These are phyloP conservation scores for Aspergillus japonicus DNA, from an alignment of 2,329 filamentous ascomycete species.

Conservation along the genomic window DNA sequence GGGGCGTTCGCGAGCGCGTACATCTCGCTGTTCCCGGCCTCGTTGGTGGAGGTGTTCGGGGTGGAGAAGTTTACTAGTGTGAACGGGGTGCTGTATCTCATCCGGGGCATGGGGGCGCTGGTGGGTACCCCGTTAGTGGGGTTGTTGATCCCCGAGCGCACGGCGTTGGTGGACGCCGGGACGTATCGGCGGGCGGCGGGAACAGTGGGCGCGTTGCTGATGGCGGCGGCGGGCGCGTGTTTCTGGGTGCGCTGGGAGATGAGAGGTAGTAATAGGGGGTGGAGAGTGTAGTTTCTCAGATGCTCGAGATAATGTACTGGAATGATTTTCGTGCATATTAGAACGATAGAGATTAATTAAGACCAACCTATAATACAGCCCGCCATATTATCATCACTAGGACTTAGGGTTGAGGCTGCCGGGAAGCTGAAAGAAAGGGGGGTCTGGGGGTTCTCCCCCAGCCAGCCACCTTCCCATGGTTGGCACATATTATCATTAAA, in stretches of 20 bases:
- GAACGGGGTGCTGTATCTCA: conserved; percentile 40
- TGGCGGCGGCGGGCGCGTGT: conserved; percentile 18
- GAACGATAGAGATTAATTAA: too few relatives aligned
- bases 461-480: not conserved
- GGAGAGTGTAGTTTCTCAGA: not conserved
- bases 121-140: conserved; percentile 38
- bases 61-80: conserved; percentile 39
- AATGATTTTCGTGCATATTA: not conserved
- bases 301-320: too few relatives aligned
- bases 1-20: conserved; percentile 42
- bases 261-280: not conserved
- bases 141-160: conserved; percentile 25
- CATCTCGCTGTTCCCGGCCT: conserved; percentile 42
- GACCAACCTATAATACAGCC: not conserved
- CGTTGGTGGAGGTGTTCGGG: conserved; percentile 41
- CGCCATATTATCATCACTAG: not conserved
- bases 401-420: too few relatives aligned
- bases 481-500: not conserved
- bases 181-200: conserved; percentile 27
- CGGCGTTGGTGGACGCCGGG: conserved; percentile 19
- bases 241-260: conserved; percentile 2
- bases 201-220: conserved; percentile 27
- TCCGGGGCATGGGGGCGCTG: conserved; percentile 40
- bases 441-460: too few relatives aligned
- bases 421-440: too few relatives aligned